These are phyloP conservation scores for Delphinella strobiligena DNA, from an alignment of 2,329 filamentous ascomycete species.

Conservation along the genomic window DNA sequence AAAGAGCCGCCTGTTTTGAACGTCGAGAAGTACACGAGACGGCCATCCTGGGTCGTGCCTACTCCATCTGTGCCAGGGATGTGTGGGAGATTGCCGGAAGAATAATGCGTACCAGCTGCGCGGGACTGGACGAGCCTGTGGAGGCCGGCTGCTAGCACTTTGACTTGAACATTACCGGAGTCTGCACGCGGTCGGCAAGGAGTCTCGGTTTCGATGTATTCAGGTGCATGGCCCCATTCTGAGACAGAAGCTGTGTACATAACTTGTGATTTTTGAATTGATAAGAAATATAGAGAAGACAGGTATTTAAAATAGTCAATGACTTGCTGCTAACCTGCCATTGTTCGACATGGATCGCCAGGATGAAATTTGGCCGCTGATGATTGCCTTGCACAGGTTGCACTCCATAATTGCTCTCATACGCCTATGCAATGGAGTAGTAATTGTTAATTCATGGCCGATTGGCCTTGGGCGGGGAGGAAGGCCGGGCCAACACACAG, in stretches of 20 bases:
- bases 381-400: too few relatives aligned
- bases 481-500: too few relatives aligned
- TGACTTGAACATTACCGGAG: slow-evolving; percentile 31
- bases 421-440: too few relatives aligned
- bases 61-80: slow-evolving; percentile 43
- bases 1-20: slow-evolving; percentile 32
- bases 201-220: slow-evolving; percentile 19
- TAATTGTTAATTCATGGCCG: too few relatives aligned
- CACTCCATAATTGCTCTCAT: too few relatives aligned
- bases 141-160: slow-evolving; percentile 39
- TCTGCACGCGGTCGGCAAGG: slow-evolving; percentile 16
- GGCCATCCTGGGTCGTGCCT: slow-evolving; percentile 32
- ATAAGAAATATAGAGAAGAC: too few relatives aligned
- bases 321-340: too few relatives aligned
- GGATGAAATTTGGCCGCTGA: too few relatives aligned
- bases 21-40: slow-evolving; percentile 39
- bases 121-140: slow-evolving; percentile 43
- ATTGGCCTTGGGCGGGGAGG: too few relatives aligned
- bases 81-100: slow-evolving; percentile 37
- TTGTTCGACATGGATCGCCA: too few relatives aligned
- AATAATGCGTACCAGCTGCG: slow-evolving; percentile 44
- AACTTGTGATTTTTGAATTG: slow-evolving; percentile 2
- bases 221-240: slow-evolving; percentile 26
- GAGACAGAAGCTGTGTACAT: slow-evolving; percentile 31
- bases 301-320: too few relatives aligned